Base-by-base conservation (phyloP, 1,284 basidiomycete species). In the Tetrapyrgos nigripes region DNA sequence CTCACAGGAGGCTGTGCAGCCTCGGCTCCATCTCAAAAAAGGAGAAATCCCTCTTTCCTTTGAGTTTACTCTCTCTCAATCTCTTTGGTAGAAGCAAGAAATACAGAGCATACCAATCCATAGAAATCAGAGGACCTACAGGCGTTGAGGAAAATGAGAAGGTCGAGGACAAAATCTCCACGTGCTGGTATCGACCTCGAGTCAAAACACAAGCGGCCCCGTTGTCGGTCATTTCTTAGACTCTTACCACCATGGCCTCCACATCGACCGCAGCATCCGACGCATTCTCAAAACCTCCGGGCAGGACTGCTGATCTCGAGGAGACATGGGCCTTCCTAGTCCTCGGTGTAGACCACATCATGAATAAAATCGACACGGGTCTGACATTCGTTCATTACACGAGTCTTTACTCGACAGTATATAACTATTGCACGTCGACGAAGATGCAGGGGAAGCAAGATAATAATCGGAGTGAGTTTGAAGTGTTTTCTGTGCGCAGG, bases 401-500 rank as follows among this genome's bases (percentile, higher is more conserved):
- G 88, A 86, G 90, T 62, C 84, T 96, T 56, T 97, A 96, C 76
- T 94, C 92, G 46, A 91, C 94, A 52, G 92, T 92, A 8, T 97
- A 97, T 83, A 96, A 97, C 78, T 97, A 96, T 72, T 97, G 95
- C 72, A 96, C 93, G n/a, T 89, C 87, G 14, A 90, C 88, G 13
- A 87, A 89, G 67, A 91, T 37, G 73, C 79, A 24, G 70, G 68
- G 45, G 49, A 78, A 47, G 84, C 85, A 53, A 55, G 65, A 37
- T 57, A 80, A 80, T 14, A 85, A 82, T 64, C 79, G 88, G 68
- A 87, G 89, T 91, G 67, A 71, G 86, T 81, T 19, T 45, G 60
- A 2, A 45, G 49, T 26, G 53, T 54, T 33, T 24, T 27, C 19
- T n/a, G 13, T 14, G 31, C 9, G 28, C 31, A 27, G 21, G 17